These are phyloP conservation scores for Hypomyces rosellus DNA, from an alignment of 2,329 filamentous ascomycete species.

Conservation along the genomic window DNA sequence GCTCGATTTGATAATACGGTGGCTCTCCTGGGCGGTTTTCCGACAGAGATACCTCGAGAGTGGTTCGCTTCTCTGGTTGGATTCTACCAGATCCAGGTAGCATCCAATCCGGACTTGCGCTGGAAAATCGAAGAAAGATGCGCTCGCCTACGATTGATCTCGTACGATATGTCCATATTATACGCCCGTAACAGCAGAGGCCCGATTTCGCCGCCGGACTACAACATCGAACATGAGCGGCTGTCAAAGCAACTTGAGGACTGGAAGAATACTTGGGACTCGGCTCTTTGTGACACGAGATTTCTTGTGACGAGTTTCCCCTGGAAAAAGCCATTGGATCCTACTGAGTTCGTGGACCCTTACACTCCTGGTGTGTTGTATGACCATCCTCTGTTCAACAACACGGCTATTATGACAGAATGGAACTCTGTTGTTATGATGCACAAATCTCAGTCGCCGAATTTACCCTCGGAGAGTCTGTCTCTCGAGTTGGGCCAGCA, in stretches of 20 bases:
- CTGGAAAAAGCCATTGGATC: conserved; percentile 42
- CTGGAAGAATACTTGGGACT: conserved; percentile 54
- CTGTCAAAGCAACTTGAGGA: conserved; percentile 42
- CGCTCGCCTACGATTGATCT: conserved; percentile 63
- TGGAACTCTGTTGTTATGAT: conserved; percentile 74
- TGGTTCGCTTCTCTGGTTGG: conserved; percentile 67
- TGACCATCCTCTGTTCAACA: conserved; percentile 61
- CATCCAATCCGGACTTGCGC: conserved; percentile 54
- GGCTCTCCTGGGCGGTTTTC: conserved; percentile 73
- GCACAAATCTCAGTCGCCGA: conserved; percentile 67
- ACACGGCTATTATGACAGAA: conserved; percentile 70
- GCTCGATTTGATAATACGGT: conserved; percentile 80
- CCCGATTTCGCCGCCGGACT: conserved; percentile 58
- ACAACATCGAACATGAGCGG: conserved; percentile 52
- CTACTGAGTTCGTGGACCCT: conserved; percentile 67
- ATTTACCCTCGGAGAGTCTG: conserved; percentile 44
- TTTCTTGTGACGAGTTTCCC: conserved; percentile 60
- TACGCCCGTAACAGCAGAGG: conserved; percentile 63
- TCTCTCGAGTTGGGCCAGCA: conserved; percentile 51
- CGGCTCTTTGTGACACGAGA: conserved; percentile 52
- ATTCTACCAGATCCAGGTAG: conserved; percentile 54
- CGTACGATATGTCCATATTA: conserved; percentile 72
- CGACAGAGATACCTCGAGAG: conserved; percentile 64
- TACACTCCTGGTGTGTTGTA: conserved; percentile 66
- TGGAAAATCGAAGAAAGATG: conserved; percentile 63